A percentile compares a stretch with the other conserved stretches of the same genome.
Evolutionary conservation across 257 asterid genomes (phyloP).

Genomic region (Gentiana straminea): DNA sequence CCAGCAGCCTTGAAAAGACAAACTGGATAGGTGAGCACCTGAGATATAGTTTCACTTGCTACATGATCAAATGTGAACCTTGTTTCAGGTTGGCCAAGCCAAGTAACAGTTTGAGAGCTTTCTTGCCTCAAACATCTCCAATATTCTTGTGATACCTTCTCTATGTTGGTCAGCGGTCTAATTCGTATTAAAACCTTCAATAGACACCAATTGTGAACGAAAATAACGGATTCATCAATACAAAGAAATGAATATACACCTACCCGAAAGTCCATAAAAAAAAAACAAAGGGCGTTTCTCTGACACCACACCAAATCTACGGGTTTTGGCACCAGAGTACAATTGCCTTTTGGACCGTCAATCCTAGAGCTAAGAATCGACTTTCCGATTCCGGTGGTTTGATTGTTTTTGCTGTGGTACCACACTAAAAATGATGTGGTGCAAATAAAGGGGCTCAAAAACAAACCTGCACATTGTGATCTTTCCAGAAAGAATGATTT

Average conservation of each 20-base stretch:
- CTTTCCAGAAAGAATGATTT: constrained; percentile 64
- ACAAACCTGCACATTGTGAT: constrained; percentile 76
- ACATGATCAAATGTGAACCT: constrained; percentile 82
- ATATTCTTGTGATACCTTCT: constrained; percentile 55
- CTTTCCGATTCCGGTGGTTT: no score
- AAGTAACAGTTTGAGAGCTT: constrained; percentile 47
- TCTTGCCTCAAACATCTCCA: constrained; percentile 73
- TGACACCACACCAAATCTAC: no score
- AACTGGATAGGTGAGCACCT: constrained; percentile 35
- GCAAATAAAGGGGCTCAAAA: neutral
- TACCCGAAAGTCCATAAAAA: neutral
- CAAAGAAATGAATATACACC: neutral
- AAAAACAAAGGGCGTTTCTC: neutral
- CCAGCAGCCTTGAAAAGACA: constrained; percentile 67
- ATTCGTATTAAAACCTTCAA: constrained; percentile 69
- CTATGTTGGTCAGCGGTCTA: constrained; percentile 52
- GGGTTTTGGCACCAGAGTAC: no score
- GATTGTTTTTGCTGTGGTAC: no score
- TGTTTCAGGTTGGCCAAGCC: constrained; percentile 74
- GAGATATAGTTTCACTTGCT: constrained; percentile 68
- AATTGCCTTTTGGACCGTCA: no score
- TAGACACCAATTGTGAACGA: no score
- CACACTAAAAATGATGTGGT: neutral
- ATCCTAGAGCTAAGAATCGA: no score
- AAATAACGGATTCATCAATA: no score